Percentiles rank a stretch among this genome's conserved stretches.
phyloP scores from a whole-genome alignment of 148 eudicot species.

The Dysphania ambrosioides region DNA sequence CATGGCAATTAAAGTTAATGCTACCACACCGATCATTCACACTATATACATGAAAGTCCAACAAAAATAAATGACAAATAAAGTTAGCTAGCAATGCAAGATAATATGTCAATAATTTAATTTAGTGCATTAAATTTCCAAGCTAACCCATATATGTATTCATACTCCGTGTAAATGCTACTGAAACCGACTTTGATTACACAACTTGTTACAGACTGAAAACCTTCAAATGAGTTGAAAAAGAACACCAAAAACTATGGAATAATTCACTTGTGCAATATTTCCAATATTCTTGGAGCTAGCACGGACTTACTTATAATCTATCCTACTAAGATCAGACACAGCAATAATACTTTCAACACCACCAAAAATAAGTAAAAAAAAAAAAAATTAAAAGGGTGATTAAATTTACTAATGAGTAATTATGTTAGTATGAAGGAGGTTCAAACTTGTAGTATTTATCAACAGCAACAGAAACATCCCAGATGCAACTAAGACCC shows the following conservation, averaged over 20 bases:
- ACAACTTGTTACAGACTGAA: constrained; percentile 16
- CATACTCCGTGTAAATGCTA: background rate
- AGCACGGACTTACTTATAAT: too few relatives aligned
- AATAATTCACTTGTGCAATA: too few relatives aligned
- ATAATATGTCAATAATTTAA: too few relatives aligned
- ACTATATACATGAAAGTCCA: too few relatives aligned
- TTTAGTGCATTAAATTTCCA: too few relatives aligned
- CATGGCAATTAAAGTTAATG: too few relatives aligned
- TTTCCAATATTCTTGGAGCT: constrained; percentile 18
- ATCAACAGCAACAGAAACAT: constrained; percentile 42
- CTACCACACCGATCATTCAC: too few relatives aligned
- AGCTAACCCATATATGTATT: background rate
- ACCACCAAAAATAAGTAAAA: too few relatives aligned
- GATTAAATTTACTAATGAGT: background rate
- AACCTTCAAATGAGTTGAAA: too few relatives aligned
- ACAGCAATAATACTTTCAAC: background rate
- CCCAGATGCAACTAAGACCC: constrained; percentile 43
- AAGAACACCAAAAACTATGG: too few relatives aligned
- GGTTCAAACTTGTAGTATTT: constrained; percentile 51
- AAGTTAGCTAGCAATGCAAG: too few relatives aligned
- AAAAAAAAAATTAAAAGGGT: background rate
- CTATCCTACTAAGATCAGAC: too few relatives aligned
- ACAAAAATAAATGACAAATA: background rate
- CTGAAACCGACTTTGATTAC: background rate
- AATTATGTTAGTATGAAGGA: constrained; percentile 14